Percentiles rank a stretch among this genome's conserved stretches.
These are phyloP conservation scores for Vitis amurensis DNA, from an alignment of 164 flowering plant genomes.

Conservation along the genomic window DNA sequence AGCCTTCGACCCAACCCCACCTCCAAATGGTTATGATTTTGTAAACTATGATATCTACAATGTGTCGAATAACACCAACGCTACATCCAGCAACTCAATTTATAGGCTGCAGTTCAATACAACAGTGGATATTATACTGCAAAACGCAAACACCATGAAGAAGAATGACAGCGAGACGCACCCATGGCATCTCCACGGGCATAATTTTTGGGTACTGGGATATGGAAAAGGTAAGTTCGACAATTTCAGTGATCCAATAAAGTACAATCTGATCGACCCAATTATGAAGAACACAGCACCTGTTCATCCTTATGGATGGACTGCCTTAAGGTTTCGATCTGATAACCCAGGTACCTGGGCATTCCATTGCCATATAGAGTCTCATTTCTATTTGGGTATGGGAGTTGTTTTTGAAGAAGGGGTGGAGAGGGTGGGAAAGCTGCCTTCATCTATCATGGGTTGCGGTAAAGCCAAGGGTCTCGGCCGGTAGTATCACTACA, in stretches of 20 bases:
- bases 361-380: constrained; percentile 84
- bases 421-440: constrained; percentile 40
- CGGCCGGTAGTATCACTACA: too few species aligned
- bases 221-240: constrained; percentile 69
- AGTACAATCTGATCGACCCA: constrained; percentile 60
- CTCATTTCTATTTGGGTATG: constrained; percentile 86
- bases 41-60: constrained; percentile 47
- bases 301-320: constrained; percentile 71
- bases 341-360: constrained; percentile 84
- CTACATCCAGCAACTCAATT: constrained; percentile 39
- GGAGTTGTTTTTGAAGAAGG: constrained; percentile 60
- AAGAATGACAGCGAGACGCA: constrained; percentile 65
- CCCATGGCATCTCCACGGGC: constrained; percentile 96
- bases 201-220: constrained; percentile 90
- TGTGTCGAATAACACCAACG: constrained; percentile 34
- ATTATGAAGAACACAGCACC: constrained; percentile 81
- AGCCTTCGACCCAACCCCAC: constrained; percentile 44
- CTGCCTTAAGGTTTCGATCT: constrained; percentile 67
- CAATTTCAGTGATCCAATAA: constrained; percentile 32
- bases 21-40: constrained; percentile 53
- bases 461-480: too few species aligned
- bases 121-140: constrained; percentile 65
- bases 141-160: constrained; percentile 58
- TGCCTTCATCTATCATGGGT: constrained; percentile 30
- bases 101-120: constrained; percentile 56